Evolutionary conservation across 805 yeast genomes (phyloP).

Genomic region (Saccharomycopsis sp.): DNA sequence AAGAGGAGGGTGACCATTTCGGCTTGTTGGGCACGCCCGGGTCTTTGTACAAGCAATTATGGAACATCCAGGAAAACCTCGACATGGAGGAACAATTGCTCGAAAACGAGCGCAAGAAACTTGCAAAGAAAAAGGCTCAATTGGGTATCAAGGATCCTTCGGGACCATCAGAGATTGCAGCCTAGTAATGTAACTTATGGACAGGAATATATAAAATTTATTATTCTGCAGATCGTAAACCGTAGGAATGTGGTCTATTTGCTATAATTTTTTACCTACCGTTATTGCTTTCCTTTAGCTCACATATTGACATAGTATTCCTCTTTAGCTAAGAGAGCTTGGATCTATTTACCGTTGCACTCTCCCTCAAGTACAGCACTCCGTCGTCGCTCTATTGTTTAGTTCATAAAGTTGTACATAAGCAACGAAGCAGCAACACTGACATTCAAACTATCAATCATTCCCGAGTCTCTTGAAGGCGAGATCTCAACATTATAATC

Average conservation of each 20-base stretch:
- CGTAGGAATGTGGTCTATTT: too few species aligned
- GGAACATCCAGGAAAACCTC: slow-evolving; percentile 87
- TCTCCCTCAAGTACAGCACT: too few species aligned
- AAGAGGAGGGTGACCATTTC: slow-evolving; percentile 82
- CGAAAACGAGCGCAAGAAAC: slow-evolving; percentile 24
- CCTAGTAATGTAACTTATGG: background rate
- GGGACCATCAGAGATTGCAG: background rate
- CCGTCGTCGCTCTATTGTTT: too few species aligned
- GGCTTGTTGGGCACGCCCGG: slow-evolving; percentile 45
- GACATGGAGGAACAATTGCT: slow-evolving; percentile 40
- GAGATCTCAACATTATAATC: slow-evolving; percentile 37
- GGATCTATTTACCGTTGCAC: too few species aligned
- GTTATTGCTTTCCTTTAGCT: too few species aligned
- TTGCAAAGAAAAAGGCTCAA: slow-evolving; percentile 14
- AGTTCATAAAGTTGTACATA: slow-evolving; percentile 30
- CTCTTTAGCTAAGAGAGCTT: too few species aligned
- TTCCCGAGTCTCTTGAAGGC: slow-evolving; percentile 23
- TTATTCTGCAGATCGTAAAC: too few species aligned
- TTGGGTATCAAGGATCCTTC: background rate
- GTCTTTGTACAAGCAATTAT: slow-evolving; percentile 71
- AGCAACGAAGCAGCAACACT: slow-evolving; percentile 82
- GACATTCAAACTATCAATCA: slow-evolving; percentile 77
- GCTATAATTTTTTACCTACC: too few species aligned
- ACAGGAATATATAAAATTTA: background rate
- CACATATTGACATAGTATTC: too few species aligned